Evolutionary conservation across 2,329 filamentous ascomycete genomes (phyloP), one percentile per base, ranked within the genome.

Genomic region (Tolypocladium ovalisporum): DNA sequence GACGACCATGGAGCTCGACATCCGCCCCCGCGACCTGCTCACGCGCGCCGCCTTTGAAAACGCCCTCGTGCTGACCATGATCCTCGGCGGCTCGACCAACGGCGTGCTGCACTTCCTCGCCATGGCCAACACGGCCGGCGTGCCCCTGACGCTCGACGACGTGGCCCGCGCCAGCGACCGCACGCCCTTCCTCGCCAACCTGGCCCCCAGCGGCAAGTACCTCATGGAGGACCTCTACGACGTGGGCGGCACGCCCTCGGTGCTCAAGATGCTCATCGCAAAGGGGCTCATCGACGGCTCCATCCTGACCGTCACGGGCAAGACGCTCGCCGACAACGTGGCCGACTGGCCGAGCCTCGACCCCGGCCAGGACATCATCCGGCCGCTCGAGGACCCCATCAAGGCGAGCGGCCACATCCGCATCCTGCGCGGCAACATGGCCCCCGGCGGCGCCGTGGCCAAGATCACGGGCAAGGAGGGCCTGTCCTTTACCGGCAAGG

Each of bases 381-480:
- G 97, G 68, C 85, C 88, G 0, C 77, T 97, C 10, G 78, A 81
- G 15, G 62, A 83, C 65, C 81, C 81, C 55, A 93, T 96, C 78
- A 97, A 97, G 71, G 63, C 79, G 1, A 90, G 86, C 0, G 93
- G 93, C 49, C 93, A 97, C 71, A 81, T 97, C 59, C 90, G 93
- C 71, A 89, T 97, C 59, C 80, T 97, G 4, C 82, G 83, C 59
- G 93, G 93, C 24, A 96, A 96, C 70, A 80, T 97, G 36, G 90
- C 92, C 3, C 93, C 93, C 1, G 88, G 85, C 13, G 93, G 93
- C 37, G 89, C 92, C 1, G 92, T 97, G 1, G 92, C 91, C 59
- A 97, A 97, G 73, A 97, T 97, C 71, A 97, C 93, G 0, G 93
- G 93, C 39, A 97, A 97, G 71, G 93, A 97, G 71, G 93, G 93